Evolutionary conservation across 208 protist species (phyloP), one percentile per base, ranked within the genome.

Genomic region (Balamuthia mandrillaris): DNA sequence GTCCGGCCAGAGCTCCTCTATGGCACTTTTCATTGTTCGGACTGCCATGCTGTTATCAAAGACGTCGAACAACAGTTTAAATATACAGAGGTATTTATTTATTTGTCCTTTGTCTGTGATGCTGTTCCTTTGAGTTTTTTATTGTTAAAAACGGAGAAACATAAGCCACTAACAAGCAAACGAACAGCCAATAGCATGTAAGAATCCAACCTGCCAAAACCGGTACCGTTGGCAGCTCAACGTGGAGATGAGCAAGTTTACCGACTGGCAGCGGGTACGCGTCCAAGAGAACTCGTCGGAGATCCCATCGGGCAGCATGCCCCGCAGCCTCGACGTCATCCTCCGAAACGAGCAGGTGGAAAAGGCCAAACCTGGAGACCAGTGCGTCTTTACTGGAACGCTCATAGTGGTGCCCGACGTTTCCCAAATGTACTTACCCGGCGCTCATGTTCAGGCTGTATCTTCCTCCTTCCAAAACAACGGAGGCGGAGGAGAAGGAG

Each of bases 381-480:
- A 96, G 47, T 89, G 95, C 66, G 84, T 96, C 41, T 96, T 97
- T 29, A 95, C 96, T n/a, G 98, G 98, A 18, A 97, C 95, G 49
- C 91, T 98, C 27, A 97, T 99, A 61, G 98, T 99, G n/a, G 94
- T 99, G 1, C 98, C 98, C 0, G 97, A 99, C 88, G 95, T 99
- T 7, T 87, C 91, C 9, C 95, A 97, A 83, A 90, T 98, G 42
- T 93, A 27, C 21, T 35, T 51, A 24, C 41, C 86, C 14, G 81
- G 86, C 77, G 78, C 39, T 35, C 31, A 82, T 10, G 63, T 68
- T 39, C 61, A 72, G 47, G 37, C 44, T n/a, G 74, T 77, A 33
- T 12, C 52, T 14, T 27, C 66, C 74, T 16, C 5, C 3, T 21
- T 51, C 2, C 47, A 49, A 16, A 7, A n/a, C n/a, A 51, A 63